These are phyloP conservation scores for Saururus chinensis DNA, from an alignment of 164 flowering plant species.

Conservation along the genomic window DNA sequence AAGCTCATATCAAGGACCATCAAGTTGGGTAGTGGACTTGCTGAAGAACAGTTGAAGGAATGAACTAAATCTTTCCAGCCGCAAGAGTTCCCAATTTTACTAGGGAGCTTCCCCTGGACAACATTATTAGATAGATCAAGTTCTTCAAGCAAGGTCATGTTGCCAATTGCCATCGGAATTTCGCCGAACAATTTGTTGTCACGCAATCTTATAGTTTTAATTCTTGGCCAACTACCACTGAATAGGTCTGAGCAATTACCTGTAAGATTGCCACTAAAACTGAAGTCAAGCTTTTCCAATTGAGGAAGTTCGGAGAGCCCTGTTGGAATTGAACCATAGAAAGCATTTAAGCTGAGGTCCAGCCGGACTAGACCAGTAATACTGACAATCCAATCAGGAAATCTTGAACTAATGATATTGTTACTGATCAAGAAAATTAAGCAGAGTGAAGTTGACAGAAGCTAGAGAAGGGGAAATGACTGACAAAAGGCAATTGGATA, in stretches of 20 bases:
- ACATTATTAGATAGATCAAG: background rate
- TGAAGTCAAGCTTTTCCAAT: background rate
- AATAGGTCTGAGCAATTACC: background rate
- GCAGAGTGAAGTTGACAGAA: background rate
- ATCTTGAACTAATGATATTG: conserved; percentile 1
- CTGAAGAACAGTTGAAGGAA: background rate
- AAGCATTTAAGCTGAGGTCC: background rate
- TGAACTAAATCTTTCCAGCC: background rate
- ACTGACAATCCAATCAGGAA: conserved; percentile 5
- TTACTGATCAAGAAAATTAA: background rate
- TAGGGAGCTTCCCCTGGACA: background rate
- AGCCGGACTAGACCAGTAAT: background rate
- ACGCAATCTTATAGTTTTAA: background rate
- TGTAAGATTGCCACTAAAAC: background rate
- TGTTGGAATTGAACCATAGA: background rate
- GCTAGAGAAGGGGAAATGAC: conserved; percentile 1
- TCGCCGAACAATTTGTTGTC: background rate
- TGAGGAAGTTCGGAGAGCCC: background rate
- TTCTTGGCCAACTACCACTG: conserved; percentile 2
- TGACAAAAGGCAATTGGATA: background rate
- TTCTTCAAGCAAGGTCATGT: conserved; percentile 3
- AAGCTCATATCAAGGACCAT: background rate
- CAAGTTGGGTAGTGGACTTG: background rate
- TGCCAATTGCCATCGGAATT: conserved; percentile 1
- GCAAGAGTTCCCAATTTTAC: background rate